A percentile compares a stretch with the other conserved stretches of the same genome.
phyloP scores from a whole-genome alignment of 2,329 filamentous ascomycete genomes.

The Sporothrix dimorphospora region DNA sequence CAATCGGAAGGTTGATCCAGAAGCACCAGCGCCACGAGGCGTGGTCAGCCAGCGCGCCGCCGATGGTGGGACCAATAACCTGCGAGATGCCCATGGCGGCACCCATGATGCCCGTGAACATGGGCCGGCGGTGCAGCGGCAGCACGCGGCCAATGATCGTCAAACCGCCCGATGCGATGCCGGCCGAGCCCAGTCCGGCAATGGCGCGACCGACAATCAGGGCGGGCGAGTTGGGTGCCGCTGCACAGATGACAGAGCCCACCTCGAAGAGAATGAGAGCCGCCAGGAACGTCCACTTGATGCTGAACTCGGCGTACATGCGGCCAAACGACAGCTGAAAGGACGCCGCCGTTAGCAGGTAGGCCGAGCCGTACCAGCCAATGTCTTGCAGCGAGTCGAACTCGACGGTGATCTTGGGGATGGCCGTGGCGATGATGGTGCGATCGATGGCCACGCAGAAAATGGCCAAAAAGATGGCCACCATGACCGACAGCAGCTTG shows the following conservation, averaged over 20 bases:
- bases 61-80: slow-evolving; percentile 28
- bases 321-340: slow-evolving; percentile 31
- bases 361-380: slow-evolving; percentile 38
- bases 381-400: slow-evolving; percentile 46
- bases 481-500: slow-evolving; percentile 2
- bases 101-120: slow-evolving; percentile 27
- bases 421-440: slow-evolving; percentile 47
- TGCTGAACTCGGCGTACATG: slow-evolving; percentile 29
- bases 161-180: background rate
- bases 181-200: background rate
- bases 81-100: slow-evolving; percentile 26
- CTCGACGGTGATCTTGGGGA: slow-evolving; percentile 46
- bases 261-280: slow-evolving; percentile 35
- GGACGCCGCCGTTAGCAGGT: slow-evolving; percentile 30
- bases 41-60: slow-evolving; percentile 29
- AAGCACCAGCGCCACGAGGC: slow-evolving; percentile 32
- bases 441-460: slow-evolving; percentile 28
- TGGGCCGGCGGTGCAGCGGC: slow-evolving; percentile 29
- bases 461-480: slow-evolving; percentile 14
- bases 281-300: slow-evolving; percentile 31
- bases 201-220: background rate
- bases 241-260: slow-evolving; percentile 1
- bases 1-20: slow-evolving; percentile 33
- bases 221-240: slow-evolving; percentile 1
- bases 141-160: slow-evolving; percentile 9